Percentiles rank a stretch among this genome's conserved stretches.
Conservation (phyloP, 495 filamentous ascomycete genomes). For the Penicillium soppii region DNA sequence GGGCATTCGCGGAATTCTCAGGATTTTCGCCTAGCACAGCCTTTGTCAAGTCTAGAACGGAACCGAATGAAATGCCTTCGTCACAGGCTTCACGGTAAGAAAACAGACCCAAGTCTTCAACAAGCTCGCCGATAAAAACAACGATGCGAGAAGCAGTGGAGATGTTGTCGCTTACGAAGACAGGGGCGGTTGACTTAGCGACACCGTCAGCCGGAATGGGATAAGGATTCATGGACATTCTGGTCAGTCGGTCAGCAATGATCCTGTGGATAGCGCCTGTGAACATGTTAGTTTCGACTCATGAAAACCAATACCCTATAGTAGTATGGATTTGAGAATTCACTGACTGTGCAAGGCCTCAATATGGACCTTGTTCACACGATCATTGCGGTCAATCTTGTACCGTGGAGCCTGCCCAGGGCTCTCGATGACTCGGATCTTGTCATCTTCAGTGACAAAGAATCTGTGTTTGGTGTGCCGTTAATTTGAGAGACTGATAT, state of each 20-base stretch:
- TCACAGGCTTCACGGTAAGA: slow-evolving; percentile 62
- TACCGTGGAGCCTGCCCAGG: slow-evolving; percentile 69
- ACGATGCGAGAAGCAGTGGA: slow-evolving; percentile 60
- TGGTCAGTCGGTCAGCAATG: neutral
- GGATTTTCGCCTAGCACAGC: slow-evolving; percentile 35
- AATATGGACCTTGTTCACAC: slow-evolving; percentile 67
- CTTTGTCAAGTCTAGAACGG: slow-evolving; percentile 59
- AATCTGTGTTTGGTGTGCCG: slow-evolving; percentile 48
- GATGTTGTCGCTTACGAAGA: slow-evolving; percentile 62
- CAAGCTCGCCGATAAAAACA: slow-evolving; percentile 69
- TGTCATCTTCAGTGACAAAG: slow-evolving; percentile 67
- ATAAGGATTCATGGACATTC: slow-evolving; percentile 26
- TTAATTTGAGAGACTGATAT: neutral
- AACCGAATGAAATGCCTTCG: slow-evolving; percentile 65
- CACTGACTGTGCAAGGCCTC: slow-evolving; percentile 66
- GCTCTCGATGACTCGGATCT: slow-evolving; percentile 65
- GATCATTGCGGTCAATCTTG: slow-evolving; percentile 66
- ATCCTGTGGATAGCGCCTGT: neutral
- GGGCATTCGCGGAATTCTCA: slow-evolving; percentile 17
- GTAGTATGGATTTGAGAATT: neutral
- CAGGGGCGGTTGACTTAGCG: slow-evolving; percentile 59
- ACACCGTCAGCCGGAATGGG: slow-evolving; percentile 57
- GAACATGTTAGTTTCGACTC: neutral
- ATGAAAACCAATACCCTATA: neutral
- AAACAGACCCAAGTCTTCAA: slow-evolving; percentile 72